Evolutionary conservation across 164 flowering plant species (phyloP), one percentile per base, ranked within the genome.

Genomic region (Stephania japonica): DNA sequence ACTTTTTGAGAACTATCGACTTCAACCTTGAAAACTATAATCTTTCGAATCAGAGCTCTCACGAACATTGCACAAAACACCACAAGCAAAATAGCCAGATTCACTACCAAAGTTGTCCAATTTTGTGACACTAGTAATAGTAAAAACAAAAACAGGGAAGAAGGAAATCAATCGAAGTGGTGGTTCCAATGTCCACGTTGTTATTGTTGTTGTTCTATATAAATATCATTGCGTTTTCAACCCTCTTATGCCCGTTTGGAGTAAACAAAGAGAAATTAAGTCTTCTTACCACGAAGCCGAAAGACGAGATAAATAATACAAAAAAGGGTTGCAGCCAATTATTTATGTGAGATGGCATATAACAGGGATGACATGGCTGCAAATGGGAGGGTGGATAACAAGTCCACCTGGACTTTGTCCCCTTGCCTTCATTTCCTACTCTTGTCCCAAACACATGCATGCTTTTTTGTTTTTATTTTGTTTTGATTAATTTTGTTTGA

Each of bases 401-500:
- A 71, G 76, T 66, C 72, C 82, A 78, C 75, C 67, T 82, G 79
- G 78, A 73, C 63, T 32, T 32, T 78, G 78, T 76, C 75, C 71
- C 73, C 65, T 62, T 42, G 42, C 68, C 70, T 69, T 66, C 71
- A 24, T 67, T 72, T 65, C 67, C 42, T 43, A 68, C 47, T 56
- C 47, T 27, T 10, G 4, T n/a, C 62, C 72, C 62, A 70, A 47
- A 49, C 24, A 49, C 59, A 49, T 70, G 59, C 41, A 26, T 49
- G 38, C 38, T 32, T 32, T 32, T 32, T 32, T 2, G 38, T 32
- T 32, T 32, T 32, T 2, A 2, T 32, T 32, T 32, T 2, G 3
- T 32, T 32, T 32, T 32, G 1, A 0, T 32, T 16, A 12, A 47
- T 11, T 47, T 47, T 47, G 53, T 64, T 64, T 59, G 64, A 19